These are phyloP conservation scores for Leucocoprinus leucothites DNA, from an alignment of 768 basidiomycete genomes.

Conservation along the genomic window DNA sequence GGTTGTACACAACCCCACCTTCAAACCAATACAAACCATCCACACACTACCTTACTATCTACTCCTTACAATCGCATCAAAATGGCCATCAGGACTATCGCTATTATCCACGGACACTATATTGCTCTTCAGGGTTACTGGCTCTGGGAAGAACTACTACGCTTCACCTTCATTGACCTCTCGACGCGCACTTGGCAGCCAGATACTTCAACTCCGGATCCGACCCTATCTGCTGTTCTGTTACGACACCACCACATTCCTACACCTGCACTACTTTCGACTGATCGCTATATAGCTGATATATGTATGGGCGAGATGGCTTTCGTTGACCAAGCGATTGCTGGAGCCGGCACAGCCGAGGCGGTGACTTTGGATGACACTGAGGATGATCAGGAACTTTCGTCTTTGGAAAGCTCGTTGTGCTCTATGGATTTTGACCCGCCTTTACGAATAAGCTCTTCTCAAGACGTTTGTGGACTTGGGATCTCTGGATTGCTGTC, in stretches of 20 bases:
- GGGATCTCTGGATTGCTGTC: constrained; percentile 15
- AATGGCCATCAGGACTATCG: neutral
- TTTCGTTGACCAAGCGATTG: neutral
- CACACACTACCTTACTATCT: neutral
- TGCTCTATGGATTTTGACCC: neutral
- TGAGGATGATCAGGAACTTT: neutral
- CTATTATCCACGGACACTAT: neutral
- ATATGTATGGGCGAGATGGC: neutral
- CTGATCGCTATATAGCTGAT: neutral
- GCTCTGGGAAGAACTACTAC: neutral
- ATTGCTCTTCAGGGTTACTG: neutral
- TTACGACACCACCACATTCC: neutral
- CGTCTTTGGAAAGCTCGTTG: neutral
- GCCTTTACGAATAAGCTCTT: neutral
- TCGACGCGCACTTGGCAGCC: neutral
- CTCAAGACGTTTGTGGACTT: constrained; percentile 8
- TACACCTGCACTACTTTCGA: neutral
- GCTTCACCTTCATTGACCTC: neutral
- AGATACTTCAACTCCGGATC: neutral
- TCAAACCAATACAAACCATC: neutral
- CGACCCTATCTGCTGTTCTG: neutral
- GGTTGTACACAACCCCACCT: neutral
- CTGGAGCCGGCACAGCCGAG: neutral
- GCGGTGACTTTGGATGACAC: neutral
- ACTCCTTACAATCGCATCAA: neutral